Evolutionary conservation across 2,329 filamentous ascomycete species (phyloP).

Genomic region (Lizonia empirigonia): DNA sequence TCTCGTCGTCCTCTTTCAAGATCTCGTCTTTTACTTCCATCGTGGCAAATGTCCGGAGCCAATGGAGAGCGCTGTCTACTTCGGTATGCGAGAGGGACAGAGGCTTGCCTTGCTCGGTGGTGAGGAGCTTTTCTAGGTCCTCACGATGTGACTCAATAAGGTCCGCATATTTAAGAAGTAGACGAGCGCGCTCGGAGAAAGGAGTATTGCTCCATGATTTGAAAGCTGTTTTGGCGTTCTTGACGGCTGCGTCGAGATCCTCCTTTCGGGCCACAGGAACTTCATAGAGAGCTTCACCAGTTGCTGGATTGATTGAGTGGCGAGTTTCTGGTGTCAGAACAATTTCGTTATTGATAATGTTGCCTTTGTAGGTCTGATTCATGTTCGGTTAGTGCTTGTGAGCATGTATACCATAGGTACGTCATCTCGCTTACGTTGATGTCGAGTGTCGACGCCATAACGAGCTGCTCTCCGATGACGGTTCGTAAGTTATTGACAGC

Average conservation of each 20-base stretch:
- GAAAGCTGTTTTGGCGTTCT: slow-evolving; percentile 52
- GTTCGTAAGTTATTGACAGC: no score
- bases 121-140: slow-evolving; percentile 29
- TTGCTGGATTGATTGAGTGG: slow-evolving; percentile 58
- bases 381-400: not conserved
- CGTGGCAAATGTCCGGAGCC: slow-evolving; percentile 42
- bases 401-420: no score
- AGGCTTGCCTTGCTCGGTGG: slow-evolving; percentile 35
- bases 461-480: no score
- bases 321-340: slow-evolving; percentile 50
- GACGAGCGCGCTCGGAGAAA: slow-evolving; percentile 25
- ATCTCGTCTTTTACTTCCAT: slow-evolving; percentile 45
- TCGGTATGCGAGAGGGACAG: slow-evolving; percentile 28
- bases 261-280: slow-evolving; percentile 55
- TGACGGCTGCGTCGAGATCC: slow-evolving; percentile 57
- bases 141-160: slow-evolving; percentile 27
- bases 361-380: slow-evolving; percentile 35
- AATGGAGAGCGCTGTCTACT: slow-evolving; percentile 20
- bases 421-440: slow-evolving; percentile 16
- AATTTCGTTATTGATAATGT: slow-evolving; percentile 57
- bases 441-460: slow-evolving; percentile 7
- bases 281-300: slow-evolving; percentile 51
- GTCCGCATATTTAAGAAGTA: slow-evolving; percentile 28
- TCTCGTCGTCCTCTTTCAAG: slow-evolving; percentile 49
- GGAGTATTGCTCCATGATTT: slow-evolving; percentile 49